Evolutionary conservation across 192 early-diverging fungal genomes (phyloP), one percentile per base, ranked within the genome.

Genomic region (Gaertneriomyces semiglobifer): DNA sequence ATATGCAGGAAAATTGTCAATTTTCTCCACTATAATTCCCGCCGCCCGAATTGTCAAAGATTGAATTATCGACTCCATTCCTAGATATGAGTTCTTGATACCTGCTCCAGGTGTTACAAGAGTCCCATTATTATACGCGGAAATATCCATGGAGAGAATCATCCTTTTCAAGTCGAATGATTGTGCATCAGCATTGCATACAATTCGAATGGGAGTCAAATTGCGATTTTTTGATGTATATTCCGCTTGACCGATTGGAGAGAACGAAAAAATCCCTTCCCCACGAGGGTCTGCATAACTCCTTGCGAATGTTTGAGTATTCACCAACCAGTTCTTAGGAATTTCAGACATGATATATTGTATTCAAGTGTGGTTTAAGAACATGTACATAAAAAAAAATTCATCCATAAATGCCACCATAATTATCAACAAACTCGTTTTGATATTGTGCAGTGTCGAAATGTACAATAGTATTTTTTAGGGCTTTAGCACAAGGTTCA

Each of bases 61-160:
- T 44, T 65, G 12, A 7, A 56, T 56, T 6, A 65, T 12, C 48
- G 53, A 39, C n/a, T 65, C 64, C 6, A 18, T 11, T 44, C 64
- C 64, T 44, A 65, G 64, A n/a, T n/a, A n/a, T n/a, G n/a, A n/a
- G n/a, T n/a, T n/a, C n/a, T n/a, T n/a, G n/a, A n/a, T n/a, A n/a
- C n/a, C n/a, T n/a, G n/a, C n/a, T n/a, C n/a, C n/a, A n/a, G 39
- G n/a, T 11, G n/a, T n/a, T n/a, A n/a, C n/a, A n/a, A n/a, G n/a
- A n/a, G n/a, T n/a, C n/a, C n/a, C n/a, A 3, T 16, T 42, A 38
- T 64, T 41, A 41, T 64, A 57, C 38, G 20, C 11, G 7, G 54
- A 42, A 45, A 66, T 44, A 39, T 58, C 65, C 10, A 58, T 42
- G 3, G 41, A 18, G 2, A 66, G 53, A 20, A 66, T 43, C 0